A percentile compares a stretch with the other conserved stretches of the same genome.
Evolutionary conservation across 306 rosid genomes (phyloP).

Genomic region (Malus sylvestris): DNA sequence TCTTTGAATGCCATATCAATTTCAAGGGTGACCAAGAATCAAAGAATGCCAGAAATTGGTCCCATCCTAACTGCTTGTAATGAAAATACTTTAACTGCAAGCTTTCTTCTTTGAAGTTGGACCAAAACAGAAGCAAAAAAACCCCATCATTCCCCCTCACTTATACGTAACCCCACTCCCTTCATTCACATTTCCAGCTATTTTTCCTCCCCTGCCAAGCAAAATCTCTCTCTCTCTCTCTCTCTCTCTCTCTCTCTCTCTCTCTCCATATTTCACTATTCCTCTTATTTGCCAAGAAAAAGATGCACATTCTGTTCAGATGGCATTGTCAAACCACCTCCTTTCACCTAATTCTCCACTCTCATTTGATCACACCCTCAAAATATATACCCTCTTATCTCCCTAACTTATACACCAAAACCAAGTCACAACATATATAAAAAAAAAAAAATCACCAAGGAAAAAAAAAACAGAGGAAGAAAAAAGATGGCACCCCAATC

Average conservation of each 20-base stretch:
- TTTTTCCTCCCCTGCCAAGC: conserved; percentile 30
- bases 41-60: background rate
- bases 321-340: conserved; percentile 46
- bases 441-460: background rate
- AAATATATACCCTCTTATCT: conserved; percentile 3
- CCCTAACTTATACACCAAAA: conserved; percentile 1
- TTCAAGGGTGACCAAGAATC: background rate
- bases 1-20: background rate
- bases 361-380: conserved; percentile 7
- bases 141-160: background rate
- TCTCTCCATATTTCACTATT: background rate
- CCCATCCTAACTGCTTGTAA: background rate
- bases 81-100: conserved; percentile 13
- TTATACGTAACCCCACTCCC: background rate
- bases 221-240: conserved; percentile 19
- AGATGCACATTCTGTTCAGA: background rate
- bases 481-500: conserved; percentile 3
- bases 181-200: conserved; percentile 1
- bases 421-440: background rate
- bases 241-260: background rate
- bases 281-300: conserved; percentile 14
- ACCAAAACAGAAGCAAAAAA: conserved; percentile 7
- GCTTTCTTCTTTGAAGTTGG: conserved; percentile 8
- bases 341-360: conserved; percentile 41
- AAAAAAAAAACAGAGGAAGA: background rate